Evolutionary conservation across 1,284 basidiomycete genomes (phyloP), one percentile per base, ranked within the genome.

Genomic region (Leccinum pachyderme): DNA sequence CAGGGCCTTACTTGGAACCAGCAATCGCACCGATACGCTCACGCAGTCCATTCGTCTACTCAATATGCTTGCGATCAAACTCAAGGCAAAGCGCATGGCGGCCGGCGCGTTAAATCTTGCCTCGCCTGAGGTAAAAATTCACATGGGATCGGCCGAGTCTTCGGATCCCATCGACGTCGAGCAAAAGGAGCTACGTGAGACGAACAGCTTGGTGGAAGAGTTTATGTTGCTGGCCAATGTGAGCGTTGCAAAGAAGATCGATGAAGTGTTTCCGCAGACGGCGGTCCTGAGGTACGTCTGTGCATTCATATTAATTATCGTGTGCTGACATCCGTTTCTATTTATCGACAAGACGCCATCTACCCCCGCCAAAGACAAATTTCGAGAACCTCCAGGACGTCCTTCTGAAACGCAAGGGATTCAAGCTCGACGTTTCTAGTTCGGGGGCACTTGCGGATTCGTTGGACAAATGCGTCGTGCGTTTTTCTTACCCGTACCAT

Each of bases 221-320:
- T 99, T 99, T 73, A 99, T 99, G 97, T 77, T 99, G 59, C 83
- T 99, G 54, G 97, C 97, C 28, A 99, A 99, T 67, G 91, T 97
- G 62, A 93, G 89, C 59, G 97, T 98, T 0, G 97, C 96, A 7
- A 76, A 78, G 64, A 91, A 90, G 72, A 98, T 98, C 45, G 91
- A 98, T 69, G 93, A 97, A 65, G 86, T 90, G 1, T 99, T 95
- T 75, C 96, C 97, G 2, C 91, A 94, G 67, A 98, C 95, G 1
- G 93, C 95, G 4, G 96, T 99, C 0, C 77, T 99, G 45, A 82
- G 93, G 88, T 91, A 48, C 47, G 77, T 58, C 27, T 13, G 29
- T 13, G 5, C 22, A 12, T 49, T 33, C 37, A 15, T 12, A 9
- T 22, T n/a, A n/a, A 8, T 15, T n/a, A 45, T 45, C 22, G 13